A percentile compares a stretch with the other conserved stretches of the same genome.
Evolutionary conservation across 108 stramenopile genomes (phyloP).

Genomic region (Fragilaria radians): DNA sequence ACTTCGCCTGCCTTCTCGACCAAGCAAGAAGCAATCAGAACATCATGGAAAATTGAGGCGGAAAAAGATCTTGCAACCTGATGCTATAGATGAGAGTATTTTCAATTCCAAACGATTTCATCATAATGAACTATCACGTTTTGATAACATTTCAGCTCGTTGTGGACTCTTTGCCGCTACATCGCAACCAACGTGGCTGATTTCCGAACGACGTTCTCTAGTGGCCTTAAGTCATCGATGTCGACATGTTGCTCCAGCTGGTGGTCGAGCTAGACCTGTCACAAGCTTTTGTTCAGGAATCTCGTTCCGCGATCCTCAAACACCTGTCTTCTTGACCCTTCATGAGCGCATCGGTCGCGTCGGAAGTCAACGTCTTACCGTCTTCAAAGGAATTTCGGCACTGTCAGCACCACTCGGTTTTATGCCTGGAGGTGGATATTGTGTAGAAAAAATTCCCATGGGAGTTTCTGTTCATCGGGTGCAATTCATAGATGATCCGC

Average conservation of each 20-base stretch:
- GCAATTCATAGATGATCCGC: conserved; percentile 65
- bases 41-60: conserved; percentile 65
- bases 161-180: conserved; percentile 73
- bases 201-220: conserved; percentile 65
- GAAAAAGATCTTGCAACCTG: conserved; percentile 41
- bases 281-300: conserved; percentile 57
- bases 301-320: conserved; percentile 3
- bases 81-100: background rate
- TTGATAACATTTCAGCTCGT: conserved; percentile 55
- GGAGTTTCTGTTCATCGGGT: conserved; percentile 75
- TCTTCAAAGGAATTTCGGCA: conserved; percentile 56
- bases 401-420: conserved; percentile 47
- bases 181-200: conserved; percentile 67
- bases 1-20: conserved; percentile 39
- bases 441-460: conserved; percentile 61
- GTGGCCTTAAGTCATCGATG: conserved; percentile 58
- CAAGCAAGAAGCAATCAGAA: conserved; percentile 61
- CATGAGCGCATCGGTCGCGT: conserved; percentile 84
- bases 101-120: conserved; percentile 21
- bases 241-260: conserved; percentile 73
- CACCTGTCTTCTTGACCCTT: conserved; percentile 61
- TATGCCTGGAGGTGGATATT: conserved; percentile 70
- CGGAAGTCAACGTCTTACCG: conserved; percentile 76
- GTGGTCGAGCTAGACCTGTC: conserved; percentile 57
- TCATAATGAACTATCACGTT: conserved; percentile 53